A percentile compares a stretch with the other conserved stretches of the same genome.
These are phyloP conservation scores for Pezicula radicicola DNA, from an alignment of 2,329 filamentous ascomycete species.

Conservation along the genomic window DNA sequence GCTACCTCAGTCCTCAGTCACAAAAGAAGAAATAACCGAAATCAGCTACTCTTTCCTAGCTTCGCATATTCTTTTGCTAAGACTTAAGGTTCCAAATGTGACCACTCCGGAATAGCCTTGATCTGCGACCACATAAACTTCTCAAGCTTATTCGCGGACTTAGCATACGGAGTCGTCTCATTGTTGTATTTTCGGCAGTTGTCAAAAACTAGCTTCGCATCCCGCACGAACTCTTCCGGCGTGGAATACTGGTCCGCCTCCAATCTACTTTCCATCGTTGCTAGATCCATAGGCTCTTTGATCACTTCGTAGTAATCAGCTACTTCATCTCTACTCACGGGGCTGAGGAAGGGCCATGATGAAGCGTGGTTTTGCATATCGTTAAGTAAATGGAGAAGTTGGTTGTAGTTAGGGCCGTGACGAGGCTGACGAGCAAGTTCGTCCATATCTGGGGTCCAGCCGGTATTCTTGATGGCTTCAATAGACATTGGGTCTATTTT, in stretches of 20 bases:
- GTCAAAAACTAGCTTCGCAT: slow-evolving; percentile 85
- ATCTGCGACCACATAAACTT: slow-evolving; percentile 96
- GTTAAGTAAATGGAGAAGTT: slow-evolving; percentile 87
- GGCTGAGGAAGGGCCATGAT: slow-evolving; percentile 91
- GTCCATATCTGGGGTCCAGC: slow-evolving; percentile 98
- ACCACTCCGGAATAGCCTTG: slow-evolving; percentile 91
- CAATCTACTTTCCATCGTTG: slow-evolving; percentile 93
- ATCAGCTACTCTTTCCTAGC: too few species aligned
- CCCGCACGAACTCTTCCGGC: slow-evolving; percentile 88
- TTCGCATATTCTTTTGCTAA: too few species aligned
- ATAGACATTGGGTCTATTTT: slow-evolving; percentile 85
- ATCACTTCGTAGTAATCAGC: slow-evolving; percentile 99
- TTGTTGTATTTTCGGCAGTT: slow-evolving; percentile 98
- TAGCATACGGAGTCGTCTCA: slow-evolving; percentile 90
- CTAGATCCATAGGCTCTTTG: slow-evolving; percentile 94
- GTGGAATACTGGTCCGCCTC: slow-evolving; percentile 89
- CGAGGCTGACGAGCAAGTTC: slow-evolving; percentile 91
- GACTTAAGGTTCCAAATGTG: slow-evolving; percentile 35
- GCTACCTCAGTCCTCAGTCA: too few species aligned
- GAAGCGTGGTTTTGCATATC: slow-evolving; percentile 92
- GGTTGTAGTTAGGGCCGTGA: slow-evolving; percentile 94
- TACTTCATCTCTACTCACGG: slow-evolving; percentile 93
- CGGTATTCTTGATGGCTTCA: slow-evolving; percentile 83
- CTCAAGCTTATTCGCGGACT: slow-evolving; percentile 88
- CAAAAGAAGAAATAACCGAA: too few species aligned